These are phyloP conservation scores for Phytophthora macrochlamydospora DNA, from an alignment of 352 stramenopile species.

Conservation along the genomic window DNA sequence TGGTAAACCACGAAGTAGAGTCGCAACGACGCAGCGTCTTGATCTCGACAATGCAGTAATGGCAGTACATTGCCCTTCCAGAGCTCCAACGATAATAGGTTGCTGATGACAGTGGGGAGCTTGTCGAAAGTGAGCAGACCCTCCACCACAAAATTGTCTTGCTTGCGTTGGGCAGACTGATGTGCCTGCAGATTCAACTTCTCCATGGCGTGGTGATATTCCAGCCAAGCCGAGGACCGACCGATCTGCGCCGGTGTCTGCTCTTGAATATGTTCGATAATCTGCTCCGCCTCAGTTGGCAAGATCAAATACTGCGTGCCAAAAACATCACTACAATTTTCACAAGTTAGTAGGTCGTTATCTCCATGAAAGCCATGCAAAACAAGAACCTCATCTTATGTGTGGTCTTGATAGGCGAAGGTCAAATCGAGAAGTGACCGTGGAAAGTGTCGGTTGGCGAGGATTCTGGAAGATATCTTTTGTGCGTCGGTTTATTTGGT, in stretches of 20 bases:
- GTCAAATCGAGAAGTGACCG: too few relatives aligned
- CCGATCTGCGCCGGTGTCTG: constrained; percentile 74
- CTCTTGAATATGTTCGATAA: constrained; percentile 75
- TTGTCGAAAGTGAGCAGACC: constrained; percentile 92
- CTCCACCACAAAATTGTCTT: constrained; percentile 95
- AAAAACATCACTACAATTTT: constrained; percentile 24
- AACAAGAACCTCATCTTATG: background rate
- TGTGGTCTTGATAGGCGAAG: too few relatives aligned
- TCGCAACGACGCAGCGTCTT: constrained; percentile 72
- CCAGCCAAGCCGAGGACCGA: constrained; percentile 70
- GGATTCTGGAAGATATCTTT: too few relatives aligned
- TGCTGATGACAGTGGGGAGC: constrained; percentile 84
- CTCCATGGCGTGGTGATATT: constrained; percentile 88
- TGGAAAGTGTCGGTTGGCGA: too few relatives aligned
- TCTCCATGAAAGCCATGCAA: background rate
- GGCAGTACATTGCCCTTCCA: constrained; percentile 90
- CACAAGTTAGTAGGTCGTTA: too few relatives aligned
- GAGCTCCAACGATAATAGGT: constrained; percentile 89
- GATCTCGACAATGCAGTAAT: constrained; percentile 51
- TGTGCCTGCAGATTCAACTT: constrained; percentile 95
- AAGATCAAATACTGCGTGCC: constrained; percentile 69
- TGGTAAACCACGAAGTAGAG: constrained; percentile 95
- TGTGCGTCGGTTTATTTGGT: too few relatives aligned
- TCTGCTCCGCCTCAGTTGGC: constrained; percentile 80
- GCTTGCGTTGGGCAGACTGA: constrained; percentile 88